Percentiles rank a stretch among this genome's conserved stretches.
Conservation (phyloP, 352 stramenopile genomes). For the Phytophthora multivora region DNA sequence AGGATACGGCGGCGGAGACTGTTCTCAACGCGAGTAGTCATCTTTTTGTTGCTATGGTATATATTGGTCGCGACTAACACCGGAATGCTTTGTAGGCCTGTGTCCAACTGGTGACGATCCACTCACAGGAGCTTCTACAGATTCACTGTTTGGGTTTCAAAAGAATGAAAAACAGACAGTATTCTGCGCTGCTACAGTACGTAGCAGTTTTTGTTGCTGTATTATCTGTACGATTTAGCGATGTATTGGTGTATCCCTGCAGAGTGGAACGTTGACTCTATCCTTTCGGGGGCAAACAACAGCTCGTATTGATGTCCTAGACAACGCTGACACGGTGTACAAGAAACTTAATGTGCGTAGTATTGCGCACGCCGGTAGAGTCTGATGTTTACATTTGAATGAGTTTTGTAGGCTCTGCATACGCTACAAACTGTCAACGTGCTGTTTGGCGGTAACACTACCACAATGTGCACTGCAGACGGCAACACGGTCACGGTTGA, state of each 20-base stretch:
- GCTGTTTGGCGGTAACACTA: constrained; percentile 59
- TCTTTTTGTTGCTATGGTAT: not conserved
- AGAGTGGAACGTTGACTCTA: constrained; percentile 77
- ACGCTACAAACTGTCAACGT: constrained; percentile 62
- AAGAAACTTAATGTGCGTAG: constrained; percentile 68
- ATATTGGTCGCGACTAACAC: not conserved
- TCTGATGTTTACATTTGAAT: not conserved
- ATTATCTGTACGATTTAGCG: not conserved
- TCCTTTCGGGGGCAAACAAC: constrained; percentile 71
- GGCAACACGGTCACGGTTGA: constrained; percentile 77
- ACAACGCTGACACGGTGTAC: constrained; percentile 63
- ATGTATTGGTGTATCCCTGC: not conserved
- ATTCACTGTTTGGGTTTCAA: constrained; percentile 71
- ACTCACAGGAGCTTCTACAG: constrained; percentile 65
- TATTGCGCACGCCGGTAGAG: not conserved
- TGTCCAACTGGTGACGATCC: constrained; percentile 73
- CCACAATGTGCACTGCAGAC: constrained; percentile 64
- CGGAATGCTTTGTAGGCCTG: constrained; percentile 30
- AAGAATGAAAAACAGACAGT: constrained; percentile 86
- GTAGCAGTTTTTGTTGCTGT: not conserved
- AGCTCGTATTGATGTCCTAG: constrained; percentile 60
- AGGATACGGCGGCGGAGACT: constrained; percentile 87
- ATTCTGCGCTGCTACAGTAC: constrained; percentile 65
- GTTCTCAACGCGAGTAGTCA: constrained; percentile 62
- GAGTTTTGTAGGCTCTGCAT: constrained; percentile 45